These are phyloP conservation scores for Coemansia javaensis DNA, from an alignment of 192 early-diverging fungal genomes.

Conservation along the genomic window DNA sequence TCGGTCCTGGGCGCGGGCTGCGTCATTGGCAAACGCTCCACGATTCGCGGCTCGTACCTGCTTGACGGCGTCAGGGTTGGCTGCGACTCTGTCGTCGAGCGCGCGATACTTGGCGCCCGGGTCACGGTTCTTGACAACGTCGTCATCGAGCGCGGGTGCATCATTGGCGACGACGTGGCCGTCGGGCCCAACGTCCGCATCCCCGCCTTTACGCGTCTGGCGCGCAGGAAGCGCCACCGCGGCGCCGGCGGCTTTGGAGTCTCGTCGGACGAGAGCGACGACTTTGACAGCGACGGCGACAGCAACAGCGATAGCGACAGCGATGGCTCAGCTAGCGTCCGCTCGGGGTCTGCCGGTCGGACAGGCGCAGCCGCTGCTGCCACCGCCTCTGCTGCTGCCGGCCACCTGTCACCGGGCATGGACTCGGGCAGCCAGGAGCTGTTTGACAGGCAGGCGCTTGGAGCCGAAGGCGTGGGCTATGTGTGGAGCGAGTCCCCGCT, in stretches of 20 bases:
- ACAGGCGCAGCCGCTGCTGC: too few species aligned
- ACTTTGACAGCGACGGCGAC: slow-evolving; percentile 7
- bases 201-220: slow-evolving; percentile 62
- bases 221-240: slow-evolving; percentile 5
- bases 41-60: slow-evolving; percentile 77
- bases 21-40: slow-evolving; percentile 70
- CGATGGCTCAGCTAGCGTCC: slow-evolving; percentile 5
- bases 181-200: slow-evolving; percentile 72
- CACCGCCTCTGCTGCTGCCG: neutral
- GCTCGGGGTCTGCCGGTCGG: neutral
- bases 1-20: slow-evolving; percentile 84
- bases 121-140: slow-evolving; percentile 64
- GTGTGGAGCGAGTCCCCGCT: slow-evolving; percentile 44
- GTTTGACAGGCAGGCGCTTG: slow-evolving; percentile 46
- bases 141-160: slow-evolving; percentile 65
- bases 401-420: slow-evolving; percentile 6
- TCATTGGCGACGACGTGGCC: slow-evolving; percentile 61
- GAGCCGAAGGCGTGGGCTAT: slow-evolving; percentile 58
- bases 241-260: too few species aligned
- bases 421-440: slow-evolving; percentile 7
- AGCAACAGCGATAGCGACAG: slow-evolving; percentile 45
- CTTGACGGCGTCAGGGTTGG: slow-evolving; percentile 74
- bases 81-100: slow-evolving; percentile 60
- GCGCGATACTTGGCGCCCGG: slow-evolving; percentile 72
- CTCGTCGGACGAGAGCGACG: slow-evolving; percentile 1